Conservation (phyloP, 371 early-diverging fungal species). For the Mucor lusitanicus region DNA sequence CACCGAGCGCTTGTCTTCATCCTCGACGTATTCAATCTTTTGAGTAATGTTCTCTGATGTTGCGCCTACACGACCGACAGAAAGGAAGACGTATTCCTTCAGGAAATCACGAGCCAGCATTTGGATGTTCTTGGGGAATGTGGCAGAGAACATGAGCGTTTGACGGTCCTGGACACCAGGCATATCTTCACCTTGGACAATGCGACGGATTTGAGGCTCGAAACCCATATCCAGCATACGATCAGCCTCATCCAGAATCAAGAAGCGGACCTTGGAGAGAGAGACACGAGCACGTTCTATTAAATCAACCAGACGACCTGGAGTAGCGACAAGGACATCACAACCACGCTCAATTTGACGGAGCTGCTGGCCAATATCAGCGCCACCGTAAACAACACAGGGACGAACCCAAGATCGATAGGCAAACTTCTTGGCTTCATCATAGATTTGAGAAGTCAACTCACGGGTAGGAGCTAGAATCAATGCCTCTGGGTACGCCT, state of each 20-base stretch:
- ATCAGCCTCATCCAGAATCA: constrained; percentile 99
- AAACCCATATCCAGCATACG: constrained; percentile 99
- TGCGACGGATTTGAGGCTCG: constrained; percentile 95
- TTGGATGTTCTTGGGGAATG: constrained; percentile 95
- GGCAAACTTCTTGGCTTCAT: constrained; percentile 82
- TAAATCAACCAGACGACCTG: constrained; percentile 95
- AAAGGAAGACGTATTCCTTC: constrained; percentile 89
- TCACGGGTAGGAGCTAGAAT: constrained; percentile 98
- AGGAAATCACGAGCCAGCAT: constrained; percentile 93
- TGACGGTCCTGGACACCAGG: constrained; percentile 75
- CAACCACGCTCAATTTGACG: constrained; percentile 87
- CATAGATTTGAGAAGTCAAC: constrained; percentile 94
- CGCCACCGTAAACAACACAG: constrained; percentile 95
- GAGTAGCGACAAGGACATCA: constrained; percentile 96
- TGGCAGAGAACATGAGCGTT: constrained; percentile 97
- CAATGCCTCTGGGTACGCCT: constrained; percentile 78
- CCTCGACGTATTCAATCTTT: constrained; percentile 81
- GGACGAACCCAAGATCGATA: constrained; percentile 88
- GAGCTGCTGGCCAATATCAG: constrained; percentile 88
- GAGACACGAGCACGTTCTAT: constrained; percentile 89
- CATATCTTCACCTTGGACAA: constrained; percentile 95
- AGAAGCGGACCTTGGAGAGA: constrained; percentile 71
- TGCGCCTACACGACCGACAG: constrained; percentile 93
- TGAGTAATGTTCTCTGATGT: constrained; percentile 97
- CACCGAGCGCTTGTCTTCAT: constrained; percentile 85